Evolutionary conservation across 1,139 yeast species (phyloP).

Genomic region (Meyerozyma elateridarum): DNA sequence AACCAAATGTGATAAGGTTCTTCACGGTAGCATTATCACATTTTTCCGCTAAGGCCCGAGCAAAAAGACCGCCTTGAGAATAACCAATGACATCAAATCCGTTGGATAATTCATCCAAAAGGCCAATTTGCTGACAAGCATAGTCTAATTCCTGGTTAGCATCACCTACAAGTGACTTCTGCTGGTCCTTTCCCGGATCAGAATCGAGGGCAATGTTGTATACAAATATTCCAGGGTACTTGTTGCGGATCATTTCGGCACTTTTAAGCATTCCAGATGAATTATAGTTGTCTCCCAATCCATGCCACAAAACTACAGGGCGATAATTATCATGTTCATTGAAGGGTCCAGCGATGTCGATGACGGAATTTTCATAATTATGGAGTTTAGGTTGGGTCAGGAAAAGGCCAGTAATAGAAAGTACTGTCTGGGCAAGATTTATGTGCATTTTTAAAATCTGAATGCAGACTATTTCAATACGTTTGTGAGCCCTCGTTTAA

Average conservation of each 20-base stretch:
- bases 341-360: too few relatives aligned
- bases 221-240: constrained; percentile 48
- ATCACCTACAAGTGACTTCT: constrained; percentile 56
- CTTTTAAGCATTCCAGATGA: constrained; percentile 55
- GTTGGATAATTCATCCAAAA: constrained; percentile 33
- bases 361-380: too few relatives aligned
- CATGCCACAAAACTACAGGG: constrained; percentile 81
- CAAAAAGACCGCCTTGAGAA: constrained; percentile 77
- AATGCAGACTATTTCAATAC: too few relatives aligned
- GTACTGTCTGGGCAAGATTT: too few relatives aligned
- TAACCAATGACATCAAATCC: constrained; percentile 79
- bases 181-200: constrained; percentile 49
- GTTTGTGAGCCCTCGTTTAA: too few relatives aligned
- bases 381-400: too few relatives aligned
- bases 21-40: constrained; percentile 47
- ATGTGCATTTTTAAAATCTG: too few relatives aligned
- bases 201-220: constrained; percentile 50
- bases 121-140: constrained; percentile 40
- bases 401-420: too few relatives aligned
- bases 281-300: constrained; percentile 72
- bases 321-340: neutral
- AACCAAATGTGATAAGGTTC: constrained; percentile 68
- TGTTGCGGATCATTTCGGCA: constrained; percentile 34
- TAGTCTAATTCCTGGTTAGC: constrained; percentile 35
- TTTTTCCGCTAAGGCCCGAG: constrained; percentile 59